Base-by-base conservation (phyloP, 768 basidiomycete genomes). In the Lactarius vividus region DNA sequence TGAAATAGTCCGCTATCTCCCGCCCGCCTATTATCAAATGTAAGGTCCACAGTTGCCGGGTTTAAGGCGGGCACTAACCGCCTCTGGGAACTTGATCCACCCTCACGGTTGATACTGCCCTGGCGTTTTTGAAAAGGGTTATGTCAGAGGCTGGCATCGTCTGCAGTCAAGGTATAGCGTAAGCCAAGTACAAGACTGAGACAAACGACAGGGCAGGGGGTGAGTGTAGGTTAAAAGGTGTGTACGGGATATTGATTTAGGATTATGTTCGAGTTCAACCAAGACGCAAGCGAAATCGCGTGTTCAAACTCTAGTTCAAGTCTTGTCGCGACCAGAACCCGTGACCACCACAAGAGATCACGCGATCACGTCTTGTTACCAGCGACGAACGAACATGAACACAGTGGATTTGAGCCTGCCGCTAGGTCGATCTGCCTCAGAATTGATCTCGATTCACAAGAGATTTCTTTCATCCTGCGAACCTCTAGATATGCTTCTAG, bases 391-490 rank as follows among this genome's bases (percentile, higher is more conserved):
- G 49, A 7, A 15, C 49, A 52, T 52, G 49, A n/a, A 52, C 49
- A 13, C 49, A 52, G 5, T 8, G 49, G 2, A 26, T 49, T 52
- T 26, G 49, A 26, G 26, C 26, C 49, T 5, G 5, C 26, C 52
- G 29, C 61, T 82, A 68, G 86, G 85, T 44, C 88, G 88, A 73
- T 81, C 87, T 10, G 88, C 82, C 6, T 82, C 88, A 35, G 75
- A 77, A 9, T 73, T 82, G 69, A 64, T 63, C 69, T 81, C 71
- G 56, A 75, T 37, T 62, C 72, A 69, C 53, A 70, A 64, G 59
- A 69, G 68, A 62, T 74, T 83, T 39, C 70, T 79, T 4, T 85
- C 85, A 0, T 72, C 73, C 7, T 86, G 81, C 71, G 62, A 73
- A 4, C 79, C 83, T 15, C 75, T 89, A 33, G 87, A 92, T 69